Conservation (phyloP, 23 red algal species). For the Gracilaria domingensis region DNA sequence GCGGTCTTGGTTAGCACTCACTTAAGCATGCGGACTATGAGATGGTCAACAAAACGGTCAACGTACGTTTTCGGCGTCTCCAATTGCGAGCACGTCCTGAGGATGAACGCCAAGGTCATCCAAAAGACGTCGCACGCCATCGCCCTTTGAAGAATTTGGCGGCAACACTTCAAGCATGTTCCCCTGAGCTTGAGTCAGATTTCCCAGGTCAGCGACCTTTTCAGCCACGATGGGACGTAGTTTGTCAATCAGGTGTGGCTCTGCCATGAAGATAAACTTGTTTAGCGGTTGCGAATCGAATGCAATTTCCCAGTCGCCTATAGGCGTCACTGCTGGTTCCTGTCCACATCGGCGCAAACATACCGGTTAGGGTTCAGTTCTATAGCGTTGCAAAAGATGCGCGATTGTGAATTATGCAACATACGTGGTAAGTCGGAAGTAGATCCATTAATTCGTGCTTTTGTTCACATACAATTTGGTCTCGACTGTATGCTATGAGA, state of each 20-base stretch:
- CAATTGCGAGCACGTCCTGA: slow-evolving; percentile 82
- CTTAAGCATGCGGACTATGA: no score
- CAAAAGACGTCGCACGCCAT: slow-evolving; percentile 78
- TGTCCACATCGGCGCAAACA: not conserved
- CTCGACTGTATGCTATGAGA: slow-evolving; percentile 87
- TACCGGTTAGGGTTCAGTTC: not conserved
- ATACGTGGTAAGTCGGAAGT: slow-evolving; percentile 72
- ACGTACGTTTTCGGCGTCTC: slow-evolving; percentile 93
- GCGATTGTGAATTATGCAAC: not conserved
- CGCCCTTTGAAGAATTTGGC: slow-evolving; percentile 82
- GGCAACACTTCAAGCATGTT: slow-evolving; percentile 97
- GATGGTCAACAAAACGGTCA: not conserved
- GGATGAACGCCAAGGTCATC: slow-evolving; percentile 59
- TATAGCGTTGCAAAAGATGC: not conserved
- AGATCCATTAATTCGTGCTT: slow-evolving; percentile 68
- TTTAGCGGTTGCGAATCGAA: slow-evolving; percentile 56
- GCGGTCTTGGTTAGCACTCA: not conserved
- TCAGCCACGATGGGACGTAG: slow-evolving; percentile 76
- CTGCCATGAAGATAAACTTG: slow-evolving; percentile 92
- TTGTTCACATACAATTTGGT: slow-evolving; percentile 89
- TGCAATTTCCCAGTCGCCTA: slow-evolving; percentile 71
- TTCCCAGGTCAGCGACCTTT: slow-evolving; percentile 42
- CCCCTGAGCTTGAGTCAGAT: slow-evolving; percentile 82
- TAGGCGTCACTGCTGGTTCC: slow-evolving; percentile 70
- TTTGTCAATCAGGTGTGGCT: slow-evolving; percentile 39